These are phyloP conservation scores for Cymbidium sinense DNA, from an alignment of 106 monocot species.

Conservation along the genomic window DNA sequence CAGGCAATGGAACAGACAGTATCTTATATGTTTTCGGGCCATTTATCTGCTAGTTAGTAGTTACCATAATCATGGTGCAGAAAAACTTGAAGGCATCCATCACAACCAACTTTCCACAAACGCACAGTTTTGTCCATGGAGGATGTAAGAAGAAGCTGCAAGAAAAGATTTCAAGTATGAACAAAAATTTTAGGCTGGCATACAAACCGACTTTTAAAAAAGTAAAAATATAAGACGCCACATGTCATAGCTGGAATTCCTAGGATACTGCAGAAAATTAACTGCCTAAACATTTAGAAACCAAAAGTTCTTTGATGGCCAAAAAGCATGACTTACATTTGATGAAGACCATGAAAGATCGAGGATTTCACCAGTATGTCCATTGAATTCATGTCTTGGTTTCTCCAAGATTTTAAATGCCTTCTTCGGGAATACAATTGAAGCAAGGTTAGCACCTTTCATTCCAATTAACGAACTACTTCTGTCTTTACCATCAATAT, in stretches of 20 bases:
- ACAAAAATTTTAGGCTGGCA: background rate
- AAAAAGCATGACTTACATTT: conserved; percentile 36
- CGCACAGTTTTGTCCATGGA: conserved; percentile 79
- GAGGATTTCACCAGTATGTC: conserved; percentile 50
- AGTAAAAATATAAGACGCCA: background rate
- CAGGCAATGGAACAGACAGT: background rate
- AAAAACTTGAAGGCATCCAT: conserved; percentile 52
- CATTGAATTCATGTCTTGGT: conserved; percentile 45
- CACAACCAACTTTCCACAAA: conserved; percentile 62
- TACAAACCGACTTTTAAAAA: background rate
- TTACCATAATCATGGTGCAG: conserved; percentile 73
- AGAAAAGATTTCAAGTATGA: background rate
- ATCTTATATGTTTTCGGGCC: background rate
- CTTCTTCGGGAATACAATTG: conserved; percentile 40
- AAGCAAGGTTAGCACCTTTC: conserved; percentile 12
- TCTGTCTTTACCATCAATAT: conserved; percentile 12
- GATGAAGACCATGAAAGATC: conserved; percentile 67
- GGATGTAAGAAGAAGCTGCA: conserved; percentile 64
- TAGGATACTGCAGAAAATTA: background rate
- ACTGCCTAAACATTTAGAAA: background rate
- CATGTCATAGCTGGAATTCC: background rate
- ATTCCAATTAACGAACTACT: conserved; percentile 11
- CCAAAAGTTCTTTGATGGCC: too few relatives aligned
- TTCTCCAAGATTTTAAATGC: conserved; percentile 41
- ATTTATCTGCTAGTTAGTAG: background rate